Conservation (phyloP, 2,329 filamentous ascomycete genomes). For the Colletotrichum cordylinicola region DNA sequence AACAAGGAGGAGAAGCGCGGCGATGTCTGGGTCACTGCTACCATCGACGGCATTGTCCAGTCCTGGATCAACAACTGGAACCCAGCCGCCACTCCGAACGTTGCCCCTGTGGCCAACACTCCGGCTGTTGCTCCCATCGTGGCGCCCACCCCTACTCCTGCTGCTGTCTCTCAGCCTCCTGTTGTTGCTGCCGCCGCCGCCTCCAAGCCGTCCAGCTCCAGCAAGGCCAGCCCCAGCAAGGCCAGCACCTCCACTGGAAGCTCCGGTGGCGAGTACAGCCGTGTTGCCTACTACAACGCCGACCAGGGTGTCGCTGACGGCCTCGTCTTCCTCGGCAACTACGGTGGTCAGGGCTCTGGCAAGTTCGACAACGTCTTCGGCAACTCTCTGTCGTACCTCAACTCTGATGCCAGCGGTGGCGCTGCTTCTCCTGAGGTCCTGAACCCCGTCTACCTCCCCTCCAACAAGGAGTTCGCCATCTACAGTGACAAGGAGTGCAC, state of each 20-base stretch:
- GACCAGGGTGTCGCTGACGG: conserved; percentile 43
- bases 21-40: conserved; percentile 56
- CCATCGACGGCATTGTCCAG: conserved; percentile 61
- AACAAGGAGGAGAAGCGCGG: conserved; percentile 50
- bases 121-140: conserved; percentile 21
- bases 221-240: conserved; percentile 20
- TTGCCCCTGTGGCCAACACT: conserved; percentile 4
- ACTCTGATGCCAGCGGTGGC: conserved; percentile 44
- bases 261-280: conserved; percentile 40
- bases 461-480: conserved; percentile 52
- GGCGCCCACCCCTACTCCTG: conserved; percentile 3
- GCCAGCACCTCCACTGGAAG: conserved; percentile 3
- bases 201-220: conserved; percentile 17
- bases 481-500: conserved; percentile 50
- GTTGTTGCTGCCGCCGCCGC: neutral
- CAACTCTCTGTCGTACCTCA: conserved; percentile 51
- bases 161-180: conserved; percentile 20
- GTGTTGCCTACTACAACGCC: conserved; percentile 52
- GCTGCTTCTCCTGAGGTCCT: conserved; percentile 44
- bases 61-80: conserved; percentile 65
- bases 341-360: conserved; percentile 49
- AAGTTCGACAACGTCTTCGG: conserved; percentile 49
- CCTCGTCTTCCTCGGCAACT: conserved; percentile 54
- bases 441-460: conserved; percentile 42
- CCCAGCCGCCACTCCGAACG: conserved; percentile 33